Evolutionary conservation across 805 yeast species (phyloP).

Genomic region (Suhomyces sp.): DNA sequence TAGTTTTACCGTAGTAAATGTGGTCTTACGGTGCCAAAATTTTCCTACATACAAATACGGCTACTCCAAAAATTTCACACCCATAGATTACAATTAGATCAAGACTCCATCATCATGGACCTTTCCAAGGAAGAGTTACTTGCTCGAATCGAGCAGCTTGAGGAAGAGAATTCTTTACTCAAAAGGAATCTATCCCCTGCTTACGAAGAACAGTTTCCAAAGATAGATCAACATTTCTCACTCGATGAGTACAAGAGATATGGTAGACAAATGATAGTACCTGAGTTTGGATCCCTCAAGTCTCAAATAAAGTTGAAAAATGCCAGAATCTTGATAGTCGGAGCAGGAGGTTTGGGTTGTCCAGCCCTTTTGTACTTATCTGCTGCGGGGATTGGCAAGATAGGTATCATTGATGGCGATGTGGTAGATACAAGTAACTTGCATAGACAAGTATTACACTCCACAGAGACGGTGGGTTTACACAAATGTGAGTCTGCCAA

Average conservation of each 20-base stretch:
- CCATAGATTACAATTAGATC: too few relatives aligned
- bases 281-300: conserved; percentile 57
- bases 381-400: conserved; percentile 82
- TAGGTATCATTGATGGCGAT: conserved; percentile 90
- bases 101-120: neutral
- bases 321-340: conserved; percentile 71
- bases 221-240: conserved; percentile 22
- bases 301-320: conserved; percentile 58
- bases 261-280: conserved; percentile 95
- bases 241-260: conserved; percentile 76
- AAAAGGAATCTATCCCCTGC: too few relatives aligned
- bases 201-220: conserved; percentile 2
- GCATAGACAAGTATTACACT: conserved; percentile 86
- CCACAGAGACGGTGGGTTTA: conserved; percentile 62
- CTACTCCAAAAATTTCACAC: too few relatives aligned
- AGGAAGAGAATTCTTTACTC: conserved; percentile 17
- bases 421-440: conserved; percentile 79
- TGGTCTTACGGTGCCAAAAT: too few relatives aligned
- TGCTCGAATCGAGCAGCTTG: conserved; percentile 20
- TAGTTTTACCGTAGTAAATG: too few relatives aligned
- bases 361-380: conserved; percentile 83
- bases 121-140: conserved; percentile 20
- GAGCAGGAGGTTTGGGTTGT: conserved; percentile 97
- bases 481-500: conserved; percentile 81
- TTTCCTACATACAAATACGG: too few relatives aligned